Percentiles rank a stretch among this genome's conserved stretches.
These are phyloP conservation scores for Sporopachydermia cereana DNA, from an alignment of 1,139 yeast species.

Conservation along the genomic window DNA sequence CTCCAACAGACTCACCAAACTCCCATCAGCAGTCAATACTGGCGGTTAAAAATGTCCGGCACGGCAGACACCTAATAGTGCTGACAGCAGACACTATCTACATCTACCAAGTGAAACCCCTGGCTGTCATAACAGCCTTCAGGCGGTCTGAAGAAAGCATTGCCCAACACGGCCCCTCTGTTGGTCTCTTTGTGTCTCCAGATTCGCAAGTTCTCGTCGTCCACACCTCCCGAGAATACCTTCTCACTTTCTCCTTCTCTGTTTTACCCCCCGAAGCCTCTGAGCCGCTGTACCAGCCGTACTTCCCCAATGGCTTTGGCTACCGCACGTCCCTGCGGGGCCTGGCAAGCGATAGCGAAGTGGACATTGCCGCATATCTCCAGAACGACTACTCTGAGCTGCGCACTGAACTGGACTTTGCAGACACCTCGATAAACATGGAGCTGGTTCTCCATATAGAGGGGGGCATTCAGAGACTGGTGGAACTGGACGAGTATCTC, in stretches of 20 bases:
- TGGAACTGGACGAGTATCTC: constrained; percentile 21
- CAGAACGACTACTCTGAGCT: constrained; percentile 25
- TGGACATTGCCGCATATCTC: constrained; percentile 10
- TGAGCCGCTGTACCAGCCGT: constrained; percentile 1
- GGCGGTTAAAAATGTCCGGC: not conserved
- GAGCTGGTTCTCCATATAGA: constrained; percentile 20
- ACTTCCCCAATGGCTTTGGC: constrained; percentile 6
- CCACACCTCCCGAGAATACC: constrained; percentile 20
- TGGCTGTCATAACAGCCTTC: constrained; percentile 19
- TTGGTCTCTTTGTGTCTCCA: constrained; percentile 20
- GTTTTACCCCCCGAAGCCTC: not conserved
- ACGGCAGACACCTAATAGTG: constrained; percentile 1
- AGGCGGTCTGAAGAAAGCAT: constrained; percentile 19
- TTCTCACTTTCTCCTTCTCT: constrained; percentile 19
- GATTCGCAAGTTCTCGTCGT: constrained; percentile 24
- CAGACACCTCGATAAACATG: constrained; percentile 22
- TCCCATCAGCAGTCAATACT: not conserved
- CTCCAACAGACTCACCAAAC: too few species aligned
- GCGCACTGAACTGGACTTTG: constrained; percentile 28
- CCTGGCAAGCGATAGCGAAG: not conserved
- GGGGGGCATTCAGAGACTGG: constrained; percentile 19
- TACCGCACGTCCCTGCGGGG: not conserved
- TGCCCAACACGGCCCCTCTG: constrained; percentile 20
- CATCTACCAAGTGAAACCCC: constrained; percentile 1
- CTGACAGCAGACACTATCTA: not conserved